Evolutionary conservation across 768 basidiomycete genomes (phyloP).

Genomic region (Termitomyces sp.): DNA sequence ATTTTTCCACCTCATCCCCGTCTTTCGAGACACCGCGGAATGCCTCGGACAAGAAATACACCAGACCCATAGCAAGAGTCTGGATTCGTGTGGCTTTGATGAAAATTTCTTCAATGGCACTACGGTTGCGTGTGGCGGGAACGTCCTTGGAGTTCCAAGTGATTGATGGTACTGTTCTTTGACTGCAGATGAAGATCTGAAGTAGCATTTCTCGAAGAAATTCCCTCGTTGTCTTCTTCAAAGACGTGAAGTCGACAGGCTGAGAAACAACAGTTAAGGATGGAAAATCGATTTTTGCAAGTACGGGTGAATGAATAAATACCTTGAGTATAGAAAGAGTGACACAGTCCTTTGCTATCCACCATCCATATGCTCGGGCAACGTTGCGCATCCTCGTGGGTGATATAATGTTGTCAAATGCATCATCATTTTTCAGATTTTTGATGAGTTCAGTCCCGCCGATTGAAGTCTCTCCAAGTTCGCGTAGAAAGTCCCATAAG

Average conservation of each 20-base stretch:
- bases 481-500: slow-evolving; percentile 94
- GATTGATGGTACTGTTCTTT: slow-evolving; percentile 65
- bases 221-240: slow-evolving; percentile 54
- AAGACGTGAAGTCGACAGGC: slow-evolving; percentile 82
- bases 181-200: slow-evolving; percentile 69
- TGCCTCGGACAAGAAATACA: slow-evolving; percentile 58
- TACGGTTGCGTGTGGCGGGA: slow-evolving; percentile 46
- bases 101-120: slow-evolving; percentile 71
- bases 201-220: slow-evolving; percentile 73
- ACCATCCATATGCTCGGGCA: slow-evolving; percentile 88
- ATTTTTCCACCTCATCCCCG: slow-evolving; percentile 28
- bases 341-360: slow-evolving; percentile 80
- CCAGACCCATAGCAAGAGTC: slow-evolving; percentile 66
- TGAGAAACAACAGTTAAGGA: slow-evolving; percentile 22
- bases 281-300: background rate
- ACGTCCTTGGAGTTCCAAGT: slow-evolving; percentile 27
- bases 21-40: slow-evolving; percentile 26
- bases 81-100: slow-evolving; percentile 65
- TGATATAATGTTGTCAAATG: slow-evolving; percentile 51
- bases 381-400: slow-evolving; percentile 60
- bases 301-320: slow-evolving; percentile 27
- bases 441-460: slow-evolving; percentile 78
- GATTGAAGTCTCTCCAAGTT: slow-evolving; percentile 78
- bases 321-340: slow-evolving; percentile 83
- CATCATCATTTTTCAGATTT: slow-evolving; percentile 44